A percentile compares a stretch with the other conserved stretches of the same genome.
phyloP scores from a whole-genome alignment of 352 stramenopile species.

The Stephanocyclus meneghinianus region DNA sequence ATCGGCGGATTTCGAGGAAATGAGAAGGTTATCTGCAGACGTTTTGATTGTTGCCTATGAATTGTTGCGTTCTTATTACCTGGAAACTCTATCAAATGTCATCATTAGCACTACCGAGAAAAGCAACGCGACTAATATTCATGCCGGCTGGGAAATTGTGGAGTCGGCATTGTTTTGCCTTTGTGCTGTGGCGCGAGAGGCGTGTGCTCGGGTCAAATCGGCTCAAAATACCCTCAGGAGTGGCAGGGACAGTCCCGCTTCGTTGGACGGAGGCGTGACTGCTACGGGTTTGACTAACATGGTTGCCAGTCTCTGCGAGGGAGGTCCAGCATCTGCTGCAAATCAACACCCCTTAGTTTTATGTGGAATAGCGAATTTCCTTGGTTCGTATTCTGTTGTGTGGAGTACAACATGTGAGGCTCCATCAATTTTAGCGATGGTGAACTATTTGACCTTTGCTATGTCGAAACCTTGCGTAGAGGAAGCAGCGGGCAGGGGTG shows the following conservation, averaged over 20 bases:
- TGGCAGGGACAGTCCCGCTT: slow-evolving; percentile 25
- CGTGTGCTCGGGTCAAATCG: slow-evolving; percentile 48
- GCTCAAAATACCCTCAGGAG: slow-evolving; percentile 14
- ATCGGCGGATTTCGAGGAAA: slow-evolving; percentile 59
- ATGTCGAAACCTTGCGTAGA: slow-evolving; percentile 16
- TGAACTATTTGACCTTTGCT: slow-evolving; percentile 41
- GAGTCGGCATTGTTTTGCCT: slow-evolving; percentile 59
- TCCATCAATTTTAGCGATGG: slow-evolving; percentile 43
- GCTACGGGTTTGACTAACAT: slow-evolving; percentile 48
- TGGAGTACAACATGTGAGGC: slow-evolving; percentile 44
- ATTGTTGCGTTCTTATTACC: slow-evolving; percentile 50
- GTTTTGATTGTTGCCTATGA: slow-evolving; percentile 60
- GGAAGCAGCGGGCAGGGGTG: slow-evolving; percentile 37
- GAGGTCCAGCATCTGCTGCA: not conserved
- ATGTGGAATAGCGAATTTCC: slow-evolving; percentile 38
- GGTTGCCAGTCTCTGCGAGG: slow-evolving; percentile 29
- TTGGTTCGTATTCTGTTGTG: slow-evolving; percentile 45
- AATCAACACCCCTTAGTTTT: slow-evolving; percentile 43
- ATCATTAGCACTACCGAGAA: slow-evolving; percentile 11
- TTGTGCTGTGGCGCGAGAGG: slow-evolving; percentile 46
- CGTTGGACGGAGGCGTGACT: slow-evolving; percentile 36
- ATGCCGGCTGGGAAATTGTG: slow-evolving; percentile 35
- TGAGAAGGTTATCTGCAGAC: slow-evolving; percentile 54
- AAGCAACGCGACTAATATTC: too few relatives aligned
- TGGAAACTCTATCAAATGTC: slow-evolving; percentile 43